phyloP scores from a whole-genome alignment of 2,329 filamentous ascomycete genomes.

The Mycosphaerelloides madeirae region DNA sequence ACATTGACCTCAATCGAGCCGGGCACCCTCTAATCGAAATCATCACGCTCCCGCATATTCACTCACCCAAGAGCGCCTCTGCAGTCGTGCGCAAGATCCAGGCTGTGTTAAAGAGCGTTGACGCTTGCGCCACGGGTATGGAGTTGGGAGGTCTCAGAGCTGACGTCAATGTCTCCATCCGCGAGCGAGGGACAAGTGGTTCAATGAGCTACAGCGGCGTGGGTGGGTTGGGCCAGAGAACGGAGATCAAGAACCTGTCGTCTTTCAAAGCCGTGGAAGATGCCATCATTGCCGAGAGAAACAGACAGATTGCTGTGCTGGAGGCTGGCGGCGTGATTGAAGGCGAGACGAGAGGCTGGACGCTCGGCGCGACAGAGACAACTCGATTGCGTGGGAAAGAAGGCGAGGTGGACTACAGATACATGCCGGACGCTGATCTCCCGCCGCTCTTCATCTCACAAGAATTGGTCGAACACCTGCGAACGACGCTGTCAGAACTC shows the following conservation, averaged over 20 bases:
- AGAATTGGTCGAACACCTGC: slow-evolving; percentile 64
- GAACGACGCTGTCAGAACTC: slow-evolving; percentile 59
- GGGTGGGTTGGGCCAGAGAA: slow-evolving; percentile 70
- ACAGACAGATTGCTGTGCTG: slow-evolving; percentile 78
- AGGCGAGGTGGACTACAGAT: slow-evolving; percentile 94
- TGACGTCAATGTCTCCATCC: slow-evolving; percentile 92
- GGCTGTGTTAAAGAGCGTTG: slow-evolving; percentile 68
- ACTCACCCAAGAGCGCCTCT: slow-evolving; percentile 79
- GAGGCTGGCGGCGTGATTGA: slow-evolving; percentile 68
- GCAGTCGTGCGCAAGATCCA: slow-evolving; percentile 88
- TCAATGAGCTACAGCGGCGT: slow-evolving; percentile 53
- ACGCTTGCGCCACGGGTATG: slow-evolving; percentile 87
- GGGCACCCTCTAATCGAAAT: slow-evolving; percentile 91
- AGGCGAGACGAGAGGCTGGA: slow-evolving; percentile 92
- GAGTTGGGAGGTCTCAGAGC: slow-evolving; percentile 85
- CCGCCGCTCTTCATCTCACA: slow-evolving; percentile 69
- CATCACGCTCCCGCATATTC: slow-evolving; percentile 85
- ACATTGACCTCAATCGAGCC: slow-evolving; percentile 91
- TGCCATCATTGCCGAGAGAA: slow-evolving; percentile 83
- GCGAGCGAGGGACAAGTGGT: slow-evolving; percentile 44
- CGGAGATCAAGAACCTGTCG: slow-evolving; percentile 95
- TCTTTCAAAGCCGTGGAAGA: slow-evolving; percentile 95
- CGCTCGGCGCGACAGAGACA: slow-evolving; percentile 76
- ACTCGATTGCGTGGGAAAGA: slow-evolving; percentile 83
- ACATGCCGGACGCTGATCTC: slow-evolving; percentile 96